Evolutionary conservation across 257 asterid genomes (phyloP).

Genomic region (Lantana camara): DNA sequence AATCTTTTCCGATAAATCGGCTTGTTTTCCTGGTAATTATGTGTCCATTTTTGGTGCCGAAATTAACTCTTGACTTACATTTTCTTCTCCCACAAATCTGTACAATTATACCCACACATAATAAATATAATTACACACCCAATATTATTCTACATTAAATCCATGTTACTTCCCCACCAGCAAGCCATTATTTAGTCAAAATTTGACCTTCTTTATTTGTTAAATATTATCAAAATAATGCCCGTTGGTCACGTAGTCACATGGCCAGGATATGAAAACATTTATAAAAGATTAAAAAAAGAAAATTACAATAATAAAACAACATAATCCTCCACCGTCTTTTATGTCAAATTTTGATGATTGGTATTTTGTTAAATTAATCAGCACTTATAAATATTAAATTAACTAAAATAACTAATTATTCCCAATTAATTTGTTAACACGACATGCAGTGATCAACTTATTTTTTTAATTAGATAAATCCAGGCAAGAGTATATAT

Average conservation of each 20-base stretch:
- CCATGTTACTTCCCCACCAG: conserved; percentile 38
- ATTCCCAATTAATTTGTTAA: not conserved
- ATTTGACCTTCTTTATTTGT: conserved; percentile 1
- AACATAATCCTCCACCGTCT: conserved; percentile 17
- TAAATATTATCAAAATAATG: not conserved
- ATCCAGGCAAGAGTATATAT: not conserved
- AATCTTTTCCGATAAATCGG: conserved; percentile 16
- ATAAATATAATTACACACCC: too few relatives aligned
- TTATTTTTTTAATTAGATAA: not conserved
- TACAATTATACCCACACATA: not conserved
- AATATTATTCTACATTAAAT: not conserved
- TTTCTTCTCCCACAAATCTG: not conserved
- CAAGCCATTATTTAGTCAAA: conserved; percentile 24
- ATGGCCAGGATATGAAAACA: conserved; percentile 21
- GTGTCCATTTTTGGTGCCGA: conserved; percentile 16
- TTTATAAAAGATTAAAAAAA: not conserved
- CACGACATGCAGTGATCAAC: conserved; percentile 4
- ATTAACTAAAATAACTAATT: not conserved
- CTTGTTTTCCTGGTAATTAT: conserved; percentile 25
- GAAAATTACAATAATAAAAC: not conserved
- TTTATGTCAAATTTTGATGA: not conserved
- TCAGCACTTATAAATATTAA: not conserved
- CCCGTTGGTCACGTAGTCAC: conserved; percentile 27
- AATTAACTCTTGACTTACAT: conserved; percentile 12
- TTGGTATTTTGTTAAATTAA: not conserved